These are phyloP conservation scores for Macaranga tanarius DNA, from an alignment of 441 rosid species.

Conservation along the genomic window DNA sequence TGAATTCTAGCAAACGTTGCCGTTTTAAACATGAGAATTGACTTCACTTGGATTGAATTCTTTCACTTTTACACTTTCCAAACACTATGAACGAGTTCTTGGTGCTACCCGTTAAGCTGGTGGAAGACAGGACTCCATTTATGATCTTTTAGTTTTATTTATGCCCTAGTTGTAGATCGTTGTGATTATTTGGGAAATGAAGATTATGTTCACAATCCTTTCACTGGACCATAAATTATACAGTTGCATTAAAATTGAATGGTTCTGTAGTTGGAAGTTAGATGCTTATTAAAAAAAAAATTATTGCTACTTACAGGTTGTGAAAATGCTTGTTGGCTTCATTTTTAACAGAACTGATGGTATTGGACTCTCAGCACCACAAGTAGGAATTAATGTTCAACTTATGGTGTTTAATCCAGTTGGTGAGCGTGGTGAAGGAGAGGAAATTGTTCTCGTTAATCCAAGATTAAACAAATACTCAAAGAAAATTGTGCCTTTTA, in stretches of 20 bases:
- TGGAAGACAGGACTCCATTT: background rate
- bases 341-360: conserved; percentile 81
- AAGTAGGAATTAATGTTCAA: conserved; percentile 86
- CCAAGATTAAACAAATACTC: conserved; percentile 71
- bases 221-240: too few relatives aligned
- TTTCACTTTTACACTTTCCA: background rate
- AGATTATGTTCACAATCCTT: too few relatives aligned
- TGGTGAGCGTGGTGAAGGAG: conserved; percentile 75
- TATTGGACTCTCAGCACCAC: conserved; percentile 95
- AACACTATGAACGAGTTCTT: background rate
- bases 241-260: background rate
- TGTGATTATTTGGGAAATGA: background rate
- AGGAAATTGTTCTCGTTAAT: conserved; percentile 86
- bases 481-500: conserved; percentile 56
- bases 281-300: conserved; percentile 18
- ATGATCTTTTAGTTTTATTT: background rate
- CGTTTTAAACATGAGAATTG: background rate
- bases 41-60: background rate
- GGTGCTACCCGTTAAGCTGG: background rate
- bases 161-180: background rate
- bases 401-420: conserved; percentile 91
- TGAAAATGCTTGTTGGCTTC: conserved; percentile 40
- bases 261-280: background rate
- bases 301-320: conserved; percentile 23
- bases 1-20: background rate